Percentiles rank a stretch among this genome's conserved stretches.
Conservation (phyloP, 768 basidiomycete species). For the Pleurotus cornucopiae region DNA sequence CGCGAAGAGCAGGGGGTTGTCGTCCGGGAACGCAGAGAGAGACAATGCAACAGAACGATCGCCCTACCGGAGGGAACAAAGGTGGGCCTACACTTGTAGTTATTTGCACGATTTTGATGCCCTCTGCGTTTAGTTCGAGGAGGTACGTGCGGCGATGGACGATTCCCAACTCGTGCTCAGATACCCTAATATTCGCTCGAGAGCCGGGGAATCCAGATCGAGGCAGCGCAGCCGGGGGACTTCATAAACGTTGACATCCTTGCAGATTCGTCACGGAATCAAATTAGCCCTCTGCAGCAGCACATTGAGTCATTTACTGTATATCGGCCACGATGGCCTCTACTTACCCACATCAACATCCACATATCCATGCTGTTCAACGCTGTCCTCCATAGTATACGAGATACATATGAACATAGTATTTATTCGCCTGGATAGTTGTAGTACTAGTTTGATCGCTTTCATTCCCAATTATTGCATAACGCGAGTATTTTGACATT, state of each 20-base stretch:
- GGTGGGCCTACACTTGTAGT: constrained; percentile 29
- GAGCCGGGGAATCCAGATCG: background rate
- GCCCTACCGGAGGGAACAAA: constrained; percentile 73
- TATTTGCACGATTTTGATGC: no score
- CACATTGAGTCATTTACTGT: background rate
- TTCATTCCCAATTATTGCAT: no score
- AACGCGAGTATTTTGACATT: no score
- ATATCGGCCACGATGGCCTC: background rate
- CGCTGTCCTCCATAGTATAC: no score
- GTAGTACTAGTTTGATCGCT: no score
- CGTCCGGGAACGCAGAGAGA: constrained; percentile 62
- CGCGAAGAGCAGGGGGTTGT: constrained; percentile 56
- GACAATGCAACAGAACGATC: constrained; percentile 60
- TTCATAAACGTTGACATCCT: background rate
- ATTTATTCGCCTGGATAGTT: no score
- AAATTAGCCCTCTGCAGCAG: background rate
- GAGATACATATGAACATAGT: no score
- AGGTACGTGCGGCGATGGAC: constrained; percentile 66
- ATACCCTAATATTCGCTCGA: constrained; percentile 56
- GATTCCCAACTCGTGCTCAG: constrained; percentile 55
- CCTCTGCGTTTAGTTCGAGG: constrained; percentile 52
- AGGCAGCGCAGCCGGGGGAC: constrained; percentile 2
- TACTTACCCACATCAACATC: background rate
- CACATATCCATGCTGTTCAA: no score
- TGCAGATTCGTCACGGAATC: background rate